Conservation (phyloP, 257 asterid genomes). For the Parsonsia alboflavescens region DNA sequence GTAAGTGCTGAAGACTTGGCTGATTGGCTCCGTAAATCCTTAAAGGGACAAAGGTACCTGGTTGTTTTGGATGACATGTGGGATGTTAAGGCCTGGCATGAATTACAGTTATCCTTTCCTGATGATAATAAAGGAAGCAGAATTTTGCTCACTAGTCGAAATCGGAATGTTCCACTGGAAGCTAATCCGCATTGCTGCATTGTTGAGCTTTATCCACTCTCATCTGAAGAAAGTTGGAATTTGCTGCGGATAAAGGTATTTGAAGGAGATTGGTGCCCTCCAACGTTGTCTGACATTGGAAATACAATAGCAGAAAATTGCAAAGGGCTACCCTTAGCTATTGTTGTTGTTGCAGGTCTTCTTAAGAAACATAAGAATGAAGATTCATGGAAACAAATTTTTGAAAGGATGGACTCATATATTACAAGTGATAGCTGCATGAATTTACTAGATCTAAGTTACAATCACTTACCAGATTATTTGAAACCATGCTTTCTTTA, state of each 20-base stretch:
- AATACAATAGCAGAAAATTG: background rate
- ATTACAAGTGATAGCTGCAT: constrained; percentile 2
- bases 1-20: too few species aligned
- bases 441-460: constrained; percentile 7
- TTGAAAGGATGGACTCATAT: background rate
- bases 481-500: constrained; percentile 22
- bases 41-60: too few species aligned
- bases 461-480: constrained; percentile 7
- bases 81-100: too few species aligned
- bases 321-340: constrained; percentile 11
- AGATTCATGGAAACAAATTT: background rate
- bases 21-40: too few species aligned
- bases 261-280: background rate
- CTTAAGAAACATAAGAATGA: background rate
- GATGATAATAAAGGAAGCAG: too few species aligned
- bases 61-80: too few species aligned
- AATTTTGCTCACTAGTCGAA: too few species aligned
- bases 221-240: constrained; percentile 14
- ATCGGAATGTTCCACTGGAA: too few species aligned
- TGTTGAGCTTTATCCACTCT: background rate
- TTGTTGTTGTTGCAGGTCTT: constrained; percentile 3
- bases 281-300: background rate
- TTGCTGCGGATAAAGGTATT: background rate
- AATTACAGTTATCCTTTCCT: too few species aligned
- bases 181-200: too few species aligned